Conservation (phyloP, 2,329 filamentous ascomycete genomes). For the Trichoderma brevicompactum region DNA sequence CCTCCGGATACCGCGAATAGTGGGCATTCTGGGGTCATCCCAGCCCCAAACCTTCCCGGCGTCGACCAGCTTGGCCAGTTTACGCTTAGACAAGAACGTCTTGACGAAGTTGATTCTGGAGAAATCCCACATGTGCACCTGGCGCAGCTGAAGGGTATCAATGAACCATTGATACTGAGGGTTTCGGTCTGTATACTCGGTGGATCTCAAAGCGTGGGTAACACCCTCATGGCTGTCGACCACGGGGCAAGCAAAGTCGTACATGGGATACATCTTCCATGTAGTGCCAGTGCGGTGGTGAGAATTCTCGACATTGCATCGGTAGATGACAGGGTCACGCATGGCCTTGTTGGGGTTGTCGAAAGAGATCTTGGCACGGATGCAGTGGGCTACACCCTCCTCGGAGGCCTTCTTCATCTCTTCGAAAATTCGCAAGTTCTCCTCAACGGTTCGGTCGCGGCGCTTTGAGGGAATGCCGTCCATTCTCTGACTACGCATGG, state of each 20-base stretch:
- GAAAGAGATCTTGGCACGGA: slow-evolving; percentile 90
- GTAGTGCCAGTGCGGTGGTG: slow-evolving; percentile 79
- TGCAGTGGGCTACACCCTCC: slow-evolving; percentile 83
- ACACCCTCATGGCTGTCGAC: slow-evolving; percentile 81
- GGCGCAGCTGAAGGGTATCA: slow-evolving; percentile 71
- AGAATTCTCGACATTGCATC: slow-evolving; percentile 71
- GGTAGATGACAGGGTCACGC: slow-evolving; percentile 96
- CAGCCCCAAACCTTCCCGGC: slow-evolving; percentile 77
- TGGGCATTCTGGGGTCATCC: slow-evolving; percentile 88
- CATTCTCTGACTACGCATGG: slow-evolving; percentile 83
- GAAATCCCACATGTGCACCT: slow-evolving; percentile 86
- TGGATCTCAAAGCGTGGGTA: slow-evolving; percentile 81
- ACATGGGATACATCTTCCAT: slow-evolving; percentile 88
- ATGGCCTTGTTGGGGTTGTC: slow-evolving; percentile 95
- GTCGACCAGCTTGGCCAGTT: slow-evolving; percentile 82
- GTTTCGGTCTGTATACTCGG: slow-evolving; percentile 86
- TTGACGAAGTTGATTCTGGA: slow-evolving; percentile 81
- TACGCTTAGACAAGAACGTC: slow-evolving; percentile 83
- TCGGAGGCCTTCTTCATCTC: slow-evolving; percentile 89
- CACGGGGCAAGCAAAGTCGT: slow-evolving; percentile 84
- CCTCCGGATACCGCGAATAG: slow-evolving; percentile 76
- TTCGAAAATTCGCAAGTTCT: slow-evolving; percentile 83
- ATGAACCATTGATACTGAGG: slow-evolving; percentile 87
- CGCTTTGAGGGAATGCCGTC: slow-evolving; percentile 81
- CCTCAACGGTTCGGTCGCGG: slow-evolving; percentile 77